Conservation (phyloP, 1,284 basidiomycete species). For the Athelia sp. region DNA sequence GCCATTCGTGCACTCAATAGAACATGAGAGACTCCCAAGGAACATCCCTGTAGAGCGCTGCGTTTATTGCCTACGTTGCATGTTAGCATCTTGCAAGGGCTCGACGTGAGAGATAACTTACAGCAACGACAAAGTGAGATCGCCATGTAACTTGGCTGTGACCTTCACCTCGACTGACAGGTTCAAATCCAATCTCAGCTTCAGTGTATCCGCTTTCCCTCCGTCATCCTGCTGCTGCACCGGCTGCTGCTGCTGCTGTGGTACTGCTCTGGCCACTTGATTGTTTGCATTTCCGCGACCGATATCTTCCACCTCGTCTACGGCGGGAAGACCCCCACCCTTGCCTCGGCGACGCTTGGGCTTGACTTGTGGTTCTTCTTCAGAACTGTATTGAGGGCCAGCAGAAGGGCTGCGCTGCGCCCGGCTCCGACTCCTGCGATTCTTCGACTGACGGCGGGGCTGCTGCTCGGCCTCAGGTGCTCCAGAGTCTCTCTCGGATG, state of each 20-base stretch:
- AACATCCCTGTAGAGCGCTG: too few relatives aligned
- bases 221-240: not conserved
- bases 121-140: slow-evolving; percentile 11
- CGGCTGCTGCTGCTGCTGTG: not conserved
- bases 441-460: not conserved
- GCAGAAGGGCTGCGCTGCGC: not conserved
- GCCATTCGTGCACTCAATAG: too few relatives aligned
- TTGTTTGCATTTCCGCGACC: not conserved
- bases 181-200: slow-evolving; percentile 11
- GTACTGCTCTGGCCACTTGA: not conserved
- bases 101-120: slow-evolving; percentile 1
- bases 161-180: slow-evolving; percentile 10
- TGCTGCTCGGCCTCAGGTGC: not conserved
- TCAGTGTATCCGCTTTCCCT: not conserved
- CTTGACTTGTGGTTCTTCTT: not conserved
- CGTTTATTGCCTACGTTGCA: too few relatives aligned
- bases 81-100: too few relatives aligned
- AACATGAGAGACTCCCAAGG: too few relatives aligned
- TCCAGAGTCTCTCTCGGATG: too few relatives aligned
- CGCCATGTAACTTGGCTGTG: slow-evolving; percentile 9
- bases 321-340: not conserved
- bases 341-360: not conserved
- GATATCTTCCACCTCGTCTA: not conserved
- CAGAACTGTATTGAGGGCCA: not conserved
- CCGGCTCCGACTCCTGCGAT: not conserved